Evolutionary conservation across 192 early-diverging fungal species (phyloP).

Genomic region (Backusella sp.): DNA sequence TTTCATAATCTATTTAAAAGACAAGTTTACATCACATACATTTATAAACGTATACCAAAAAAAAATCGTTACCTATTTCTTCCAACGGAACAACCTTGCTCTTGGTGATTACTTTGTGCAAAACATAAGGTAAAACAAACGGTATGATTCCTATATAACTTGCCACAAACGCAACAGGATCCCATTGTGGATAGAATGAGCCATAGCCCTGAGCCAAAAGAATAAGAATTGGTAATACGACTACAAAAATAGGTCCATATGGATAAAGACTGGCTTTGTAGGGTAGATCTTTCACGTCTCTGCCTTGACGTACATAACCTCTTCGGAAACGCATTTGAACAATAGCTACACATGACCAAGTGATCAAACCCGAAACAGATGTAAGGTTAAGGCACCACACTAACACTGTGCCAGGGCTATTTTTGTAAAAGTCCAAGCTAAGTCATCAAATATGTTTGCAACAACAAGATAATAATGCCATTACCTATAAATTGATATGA

Average conservation of each 20-base stretch:
- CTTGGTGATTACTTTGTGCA: slow-evolving; percentile 53
- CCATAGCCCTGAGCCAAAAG: slow-evolving; percentile 60
- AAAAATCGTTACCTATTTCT: slow-evolving; percentile 47
- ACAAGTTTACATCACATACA: neutral
- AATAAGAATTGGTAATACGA: slow-evolving; percentile 54
- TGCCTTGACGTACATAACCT: slow-evolving; percentile 68
- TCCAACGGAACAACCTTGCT: slow-evolving; percentile 51
- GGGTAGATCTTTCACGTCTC: slow-evolving; percentile 55
- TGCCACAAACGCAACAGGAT: slow-evolving; percentile 47
- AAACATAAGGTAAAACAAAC: slow-evolving; percentile 54
- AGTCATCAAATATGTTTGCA: too few relatives aligned
- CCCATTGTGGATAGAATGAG: slow-evolving; percentile 51
- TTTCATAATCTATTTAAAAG: slow-evolving; percentile 4
- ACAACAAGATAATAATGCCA: too few relatives aligned
- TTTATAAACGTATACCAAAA: neutral
- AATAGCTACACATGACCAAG: slow-evolving; percentile 73
- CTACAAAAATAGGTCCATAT: slow-evolving; percentile 62
- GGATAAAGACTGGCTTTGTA: slow-evolving; percentile 68
- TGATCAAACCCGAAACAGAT: slow-evolving; percentile 68
- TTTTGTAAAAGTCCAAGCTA: too few relatives aligned
- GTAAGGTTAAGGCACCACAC: neutral
- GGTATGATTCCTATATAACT: slow-evolving; percentile 61
- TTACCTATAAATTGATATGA: slow-evolving; percentile 43
- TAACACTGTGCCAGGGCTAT: neutral
- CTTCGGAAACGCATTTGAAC: slow-evolving; percentile 78